Evolutionary conservation across 1,139 yeast species (phyloP), one percentile per base, ranked within the genome.

Genomic region (Komagataea norvegica): DNA sequence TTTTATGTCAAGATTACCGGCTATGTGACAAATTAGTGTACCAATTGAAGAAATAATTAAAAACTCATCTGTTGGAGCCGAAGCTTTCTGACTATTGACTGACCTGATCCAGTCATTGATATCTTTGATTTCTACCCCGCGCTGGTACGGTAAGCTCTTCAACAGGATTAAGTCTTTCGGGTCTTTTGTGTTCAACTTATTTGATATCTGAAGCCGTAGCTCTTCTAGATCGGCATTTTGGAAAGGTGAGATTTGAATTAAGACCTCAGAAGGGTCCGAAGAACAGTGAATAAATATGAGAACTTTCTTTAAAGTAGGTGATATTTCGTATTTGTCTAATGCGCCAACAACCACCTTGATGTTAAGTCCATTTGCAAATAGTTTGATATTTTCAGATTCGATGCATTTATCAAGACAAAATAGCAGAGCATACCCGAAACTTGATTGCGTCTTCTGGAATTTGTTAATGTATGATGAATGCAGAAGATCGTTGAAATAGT

Each of bases 1-100:
- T 1, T 47, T 38, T 16, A 49, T 45, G 38, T 70, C 58, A 39
- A 49, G 69, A 31, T 64, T 67, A 1, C 57, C 59, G 16, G 59
- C 55, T 1, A 59, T 34, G 17, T 70, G 42, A 45, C 81, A 74
- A 1, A 73, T 64, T 31, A 64, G 62, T 33, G 64, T 55, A 8
- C 77, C 72, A 18, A 74, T 42, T 0, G 75, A 48, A 2, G 33
- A 28, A 1, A 52, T 31, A 2, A 48, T n/a, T 4, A 35, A 26
- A 29, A 44, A 37, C 21, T 33, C 36, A 18, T 38, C 35, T 14
- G 20, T 34, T 10, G 32, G 29, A 4, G 38, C 20, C 2, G 31
- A 6, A 2, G 16, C 9, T 18, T 20, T 16, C 2, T 23, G 21
- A 6, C 8, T 25, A n/a, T 33, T 33, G 5, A 39, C 15, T 3